Evolutionary conservation across 768 basidiomycete genomes (phyloP), one percentile per base, ranked within the genome.

Genomic region (Trametes meyenii): DNA sequence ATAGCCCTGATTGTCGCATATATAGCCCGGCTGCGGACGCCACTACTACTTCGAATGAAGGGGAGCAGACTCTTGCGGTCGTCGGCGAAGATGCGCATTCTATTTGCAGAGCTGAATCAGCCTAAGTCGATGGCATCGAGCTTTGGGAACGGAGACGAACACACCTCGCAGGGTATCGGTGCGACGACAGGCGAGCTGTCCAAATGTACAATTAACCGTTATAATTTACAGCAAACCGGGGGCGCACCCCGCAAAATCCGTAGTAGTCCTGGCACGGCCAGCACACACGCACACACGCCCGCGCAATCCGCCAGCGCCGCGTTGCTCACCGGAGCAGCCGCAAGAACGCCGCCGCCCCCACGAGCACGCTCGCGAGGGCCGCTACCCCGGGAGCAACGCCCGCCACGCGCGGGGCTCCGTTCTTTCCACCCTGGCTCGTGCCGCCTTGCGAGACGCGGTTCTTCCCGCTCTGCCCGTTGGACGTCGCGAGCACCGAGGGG

Each of bases 391-490:
- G 67, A 8, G 52, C 60, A 26, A 67, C 54, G 19, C 59, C 60
- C 19, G 50, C 62, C 21, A 58, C 59, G 3, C 60, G 58, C 26
- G 38, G 38, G 19, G 62, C 68, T 11, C 63, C 62, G 46, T 58
- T 69, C 13, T 35, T 42, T 78, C 62, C 61, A 23, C 68, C 66
- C 54, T 68, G 63, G 36, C 65, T 67, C 50, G 70, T 69, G 21
- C 67, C 64, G 19, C 68, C 66, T 17, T 61, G 24, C 23, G 19
- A 2, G 81, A 83, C 36, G 13, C 70, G 63, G 33, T 67, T 66
- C 21, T 71, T 66, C 7, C 76, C 78, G 52, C 72, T 72, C 58
- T 80, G 75, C 2, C 82, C 91, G 69, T 92, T 92, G 43, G 83
- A 84, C 21, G 83, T 87, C 50, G 82, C 81, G 24, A 92, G 73